Evolutionary conservation across 495 filamentous ascomycete genomes (phyloP).

Genomic region (Penicillium malachiteum): DNA sequence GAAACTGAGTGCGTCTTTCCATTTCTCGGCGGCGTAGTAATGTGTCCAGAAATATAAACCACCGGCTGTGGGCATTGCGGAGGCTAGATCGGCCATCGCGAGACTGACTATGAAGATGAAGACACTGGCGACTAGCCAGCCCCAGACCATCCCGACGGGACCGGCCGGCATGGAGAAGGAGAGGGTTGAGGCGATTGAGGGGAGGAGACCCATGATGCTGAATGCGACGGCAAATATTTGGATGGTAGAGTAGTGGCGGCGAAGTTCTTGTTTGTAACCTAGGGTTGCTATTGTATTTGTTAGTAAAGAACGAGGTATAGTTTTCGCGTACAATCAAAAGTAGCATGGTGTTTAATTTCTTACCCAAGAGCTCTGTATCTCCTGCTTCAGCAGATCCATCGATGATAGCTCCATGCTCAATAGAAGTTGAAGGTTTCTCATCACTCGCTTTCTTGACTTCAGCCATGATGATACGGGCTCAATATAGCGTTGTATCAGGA

Average conservation of each 20-base stretch:
- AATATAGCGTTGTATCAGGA: neutral
- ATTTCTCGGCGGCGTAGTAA: constrained; percentile 59
- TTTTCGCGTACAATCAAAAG: neutral
- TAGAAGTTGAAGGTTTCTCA: neutral
- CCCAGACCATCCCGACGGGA: constrained; percentile 70
- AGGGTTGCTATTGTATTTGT: constrained; percentile 30
- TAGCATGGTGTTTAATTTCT: neutral
- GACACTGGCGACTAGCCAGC: constrained; percentile 17
- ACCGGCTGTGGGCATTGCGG: constrained; percentile 68
- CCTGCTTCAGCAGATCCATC: constrained; percentile 14
- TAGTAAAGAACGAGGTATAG: neutral
- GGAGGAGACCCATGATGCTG: constrained; percentile 71
- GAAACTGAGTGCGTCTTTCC: constrained; percentile 63
- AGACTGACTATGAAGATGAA: constrained; percentile 1
- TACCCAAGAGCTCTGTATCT: constrained; percentile 37
- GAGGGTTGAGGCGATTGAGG: constrained; percentile 65
- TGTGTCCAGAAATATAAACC: constrained; percentile 74
- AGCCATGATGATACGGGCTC: constrained; percentile 3
- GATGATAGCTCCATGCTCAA: constrained; percentile 8
- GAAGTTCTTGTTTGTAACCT: constrained; percentile 70
- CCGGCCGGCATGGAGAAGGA: constrained; percentile 66
- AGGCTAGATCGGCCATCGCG: constrained; percentile 58
- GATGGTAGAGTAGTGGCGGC: constrained; percentile 62
- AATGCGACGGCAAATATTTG: constrained; percentile 73
- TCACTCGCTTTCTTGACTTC: constrained; percentile 12